Conservation (phyloP, 331 rosid genomes). For the Acacia pycnantha region DNA sequence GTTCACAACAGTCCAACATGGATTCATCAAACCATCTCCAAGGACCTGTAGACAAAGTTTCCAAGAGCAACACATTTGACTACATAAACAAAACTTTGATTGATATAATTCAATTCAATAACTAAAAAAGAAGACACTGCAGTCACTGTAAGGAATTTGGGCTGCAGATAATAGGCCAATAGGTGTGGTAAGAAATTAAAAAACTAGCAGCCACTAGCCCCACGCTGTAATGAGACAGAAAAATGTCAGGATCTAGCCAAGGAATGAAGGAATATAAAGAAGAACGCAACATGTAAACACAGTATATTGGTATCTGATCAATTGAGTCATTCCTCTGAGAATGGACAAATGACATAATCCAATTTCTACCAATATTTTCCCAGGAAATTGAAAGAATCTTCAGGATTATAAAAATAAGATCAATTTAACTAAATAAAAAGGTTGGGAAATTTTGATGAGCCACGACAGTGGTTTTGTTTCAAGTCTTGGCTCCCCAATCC, state of each 20-base stretch:
- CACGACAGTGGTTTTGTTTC: neutral
- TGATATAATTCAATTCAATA: neutral
- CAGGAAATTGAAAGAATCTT: neutral
- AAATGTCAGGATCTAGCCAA: neutral
- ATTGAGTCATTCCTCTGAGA: neutral
- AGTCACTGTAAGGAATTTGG: neutral
- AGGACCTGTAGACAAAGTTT: conserved; percentile 59
- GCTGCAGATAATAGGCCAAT: neutral
- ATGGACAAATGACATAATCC: neutral
- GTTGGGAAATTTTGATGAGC: neutral
- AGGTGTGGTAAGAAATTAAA: neutral
- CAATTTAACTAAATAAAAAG: neutral
- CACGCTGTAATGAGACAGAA: neutral
- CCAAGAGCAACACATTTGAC: conserved; percentile 3
- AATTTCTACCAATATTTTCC: neutral
- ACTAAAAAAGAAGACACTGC: neutral
- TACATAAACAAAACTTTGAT: neutral
- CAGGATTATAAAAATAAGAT: neutral
- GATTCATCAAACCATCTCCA: conserved; percentile 99
- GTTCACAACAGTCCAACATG: conserved; percentile 93
- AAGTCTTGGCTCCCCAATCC: neutral
- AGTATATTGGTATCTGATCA: neutral
- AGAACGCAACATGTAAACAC: neutral
- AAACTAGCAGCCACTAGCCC: neutral
- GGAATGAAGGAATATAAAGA: neutral